Conservation (phyloP, 805 yeast genomes). For the Candida tallmaniae region DNA sequence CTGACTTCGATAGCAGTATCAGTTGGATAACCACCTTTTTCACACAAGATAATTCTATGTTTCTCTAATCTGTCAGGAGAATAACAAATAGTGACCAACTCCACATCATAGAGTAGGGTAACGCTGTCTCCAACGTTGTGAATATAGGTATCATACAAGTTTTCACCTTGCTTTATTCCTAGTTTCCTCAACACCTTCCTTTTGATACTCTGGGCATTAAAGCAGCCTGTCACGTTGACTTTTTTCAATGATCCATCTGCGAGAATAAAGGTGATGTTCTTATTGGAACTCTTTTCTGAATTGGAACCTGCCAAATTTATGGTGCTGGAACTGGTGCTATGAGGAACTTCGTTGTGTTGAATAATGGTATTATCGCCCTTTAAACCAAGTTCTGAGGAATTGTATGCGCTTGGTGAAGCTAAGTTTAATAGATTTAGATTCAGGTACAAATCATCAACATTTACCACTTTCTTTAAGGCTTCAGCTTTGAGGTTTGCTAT, state of each 20-base stretch:
- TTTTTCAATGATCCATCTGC: slow-evolving; percentile 69
- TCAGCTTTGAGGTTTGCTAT: slow-evolving; percentile 43
- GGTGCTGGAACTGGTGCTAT: slow-evolving; percentile 4
- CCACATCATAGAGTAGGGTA: slow-evolving; percentile 65
- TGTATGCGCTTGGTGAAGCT: slow-evolving; percentile 7
- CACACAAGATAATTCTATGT: slow-evolving; percentile 65
- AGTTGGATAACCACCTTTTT: slow-evolving; percentile 60
- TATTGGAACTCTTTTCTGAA: slow-evolving; percentile 19
- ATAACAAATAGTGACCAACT: slow-evolving; percentile 77
- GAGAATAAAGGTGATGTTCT: slow-evolving; percentile 59
- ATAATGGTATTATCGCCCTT: slow-evolving; percentile 10
- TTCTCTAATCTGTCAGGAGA: slow-evolving; percentile 68
- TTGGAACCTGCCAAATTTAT: slow-evolving; percentile 6
- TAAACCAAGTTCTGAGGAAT: slow-evolving; percentile 7
- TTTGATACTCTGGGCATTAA: slow-evolving; percentile 74
- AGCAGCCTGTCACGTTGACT: slow-evolving; percentile 73
- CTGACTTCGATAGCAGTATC: slow-evolving; percentile 55
- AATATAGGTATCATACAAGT: slow-evolving; percentile 59
- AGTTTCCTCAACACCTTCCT: slow-evolving; percentile 59
- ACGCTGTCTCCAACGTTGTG: slow-evolving; percentile 35
- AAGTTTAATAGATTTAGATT: slow-evolving; percentile 8
- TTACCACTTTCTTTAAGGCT: slow-evolving; percentile 16
- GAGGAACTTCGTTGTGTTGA: slow-evolving; percentile 8
- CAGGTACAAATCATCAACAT: slow-evolving; percentile 23
- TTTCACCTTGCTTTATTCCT: slow-evolving; percentile 41